Base-by-base conservation (phyloP, 176 grass and related monocot genomes). In the Triticum dicoccoides region DNA sequence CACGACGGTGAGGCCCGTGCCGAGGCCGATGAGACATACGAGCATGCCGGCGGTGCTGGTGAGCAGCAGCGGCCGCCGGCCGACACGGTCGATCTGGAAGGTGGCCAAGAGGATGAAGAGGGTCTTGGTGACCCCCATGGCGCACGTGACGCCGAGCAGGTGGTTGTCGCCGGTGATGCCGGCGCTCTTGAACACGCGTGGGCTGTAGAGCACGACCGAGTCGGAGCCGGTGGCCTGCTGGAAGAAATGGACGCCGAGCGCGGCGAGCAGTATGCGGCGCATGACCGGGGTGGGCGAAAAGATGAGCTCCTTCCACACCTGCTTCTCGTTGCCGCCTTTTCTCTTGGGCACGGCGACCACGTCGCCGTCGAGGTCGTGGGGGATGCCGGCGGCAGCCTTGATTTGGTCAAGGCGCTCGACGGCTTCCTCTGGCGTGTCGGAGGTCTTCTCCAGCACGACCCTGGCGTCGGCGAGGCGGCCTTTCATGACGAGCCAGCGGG, bases 121-220 rank as follows among this genome's bases (percentile, higher is more conserved):
- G 4, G 91, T 95, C 86, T 95, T 95, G 41, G 65, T 84, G 65
- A 87, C 91, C 25, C 93, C 93, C 5, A 95, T 91, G 15, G 93
- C 88, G 83, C 91, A 92, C 0, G 93, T 95, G 80, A 83, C 56
- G 33, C 88, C 93, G 9, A 95, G 89, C 20, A 84, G 88, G 62
- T 65, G 37, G 81, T 77, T 69, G 29, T 85, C 80, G 51, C 41
- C 67, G 45, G 61, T 78, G 82, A 96, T 90, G 5, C 94, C 94
- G 0, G 94, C 87, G 61, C 69, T 86, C 69, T 90, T 9, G 86
- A 96, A 96, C 79, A 96, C 83, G 52, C 33, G 71, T 4, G 94
- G 89, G 89, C 91, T 90, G 81, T 96, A 96, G 4, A 93, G 91
- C 9, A 96, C 85, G 29, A 96, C 89, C n/a, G 87, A 90, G 69